phyloP scores from a whole-genome alignment of 2,329 filamentous ascomycete genomes.

The Paradendryphiella salina region DNA sequence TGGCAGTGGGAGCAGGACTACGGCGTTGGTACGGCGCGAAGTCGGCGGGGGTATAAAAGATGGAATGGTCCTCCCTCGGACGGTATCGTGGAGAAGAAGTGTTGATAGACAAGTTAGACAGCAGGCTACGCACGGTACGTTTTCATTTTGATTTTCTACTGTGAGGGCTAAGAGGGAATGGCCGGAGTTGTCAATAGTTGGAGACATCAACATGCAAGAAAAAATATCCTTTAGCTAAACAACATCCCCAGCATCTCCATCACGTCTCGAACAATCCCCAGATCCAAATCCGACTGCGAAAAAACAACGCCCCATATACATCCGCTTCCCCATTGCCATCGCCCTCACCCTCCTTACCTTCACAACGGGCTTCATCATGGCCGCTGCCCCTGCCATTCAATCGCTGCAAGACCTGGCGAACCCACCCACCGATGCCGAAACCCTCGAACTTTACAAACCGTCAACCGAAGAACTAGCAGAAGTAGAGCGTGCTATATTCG shows the following conservation, averaged over 20 bases:
- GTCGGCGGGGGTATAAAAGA: constrained; percentile 30
- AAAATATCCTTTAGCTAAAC: background rate
- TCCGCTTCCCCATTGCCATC: constrained; percentile 52
- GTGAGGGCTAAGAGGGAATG: background rate
- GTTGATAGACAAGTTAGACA: constrained; percentile 12
- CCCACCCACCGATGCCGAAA: constrained; percentile 71
- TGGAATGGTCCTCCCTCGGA: background rate
- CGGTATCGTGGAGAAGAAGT: constrained; percentile 4
- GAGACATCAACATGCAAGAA: background rate
- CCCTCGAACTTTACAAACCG: constrained; percentile 66
- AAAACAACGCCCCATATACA: constrained; percentile 26
- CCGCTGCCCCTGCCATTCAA: constrained; percentile 57
- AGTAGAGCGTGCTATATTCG: constrained; percentile 74
- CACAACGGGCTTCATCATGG: constrained; percentile 61
- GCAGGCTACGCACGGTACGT: constrained; percentile 28
- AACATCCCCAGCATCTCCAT: background rate
- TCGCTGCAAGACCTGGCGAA: constrained; percentile 55
- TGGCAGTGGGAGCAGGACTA: background rate
- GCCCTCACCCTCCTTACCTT: constrained; percentile 54
- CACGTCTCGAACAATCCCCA: constrained; percentile 1
- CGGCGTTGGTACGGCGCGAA: constrained; percentile 21
- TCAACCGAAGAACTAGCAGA: constrained; percentile 56
- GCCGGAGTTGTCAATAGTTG: no score
- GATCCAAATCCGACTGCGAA: background rate
- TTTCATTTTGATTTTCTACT: background rate